phyloP scores from a whole-genome alignment of 257 asterid species.

The Scutellaria baicalensis region DNA sequence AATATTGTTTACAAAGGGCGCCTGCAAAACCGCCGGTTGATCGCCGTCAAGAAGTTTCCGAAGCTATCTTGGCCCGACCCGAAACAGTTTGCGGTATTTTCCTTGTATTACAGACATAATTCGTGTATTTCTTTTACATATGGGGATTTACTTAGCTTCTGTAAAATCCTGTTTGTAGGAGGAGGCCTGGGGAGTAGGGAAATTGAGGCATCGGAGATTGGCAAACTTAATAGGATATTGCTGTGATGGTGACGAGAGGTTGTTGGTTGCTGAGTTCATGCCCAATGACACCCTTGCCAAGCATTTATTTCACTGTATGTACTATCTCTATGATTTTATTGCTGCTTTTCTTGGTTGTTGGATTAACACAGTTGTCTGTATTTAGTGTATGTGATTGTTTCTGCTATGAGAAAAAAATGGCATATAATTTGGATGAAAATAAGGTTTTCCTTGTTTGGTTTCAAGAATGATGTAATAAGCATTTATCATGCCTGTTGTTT shows the following conservation, averaged over 20 bases:
- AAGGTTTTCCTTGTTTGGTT: background rate
- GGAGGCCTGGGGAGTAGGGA: slow-evolving; percentile 64
- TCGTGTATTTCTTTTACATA: background rate
- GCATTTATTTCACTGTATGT: slow-evolving; percentile 64
- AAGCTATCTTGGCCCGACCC: slow-evolving; percentile 75
- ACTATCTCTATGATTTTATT: background rate
- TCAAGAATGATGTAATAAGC: background rate
- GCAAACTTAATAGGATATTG: slow-evolving; percentile 68
- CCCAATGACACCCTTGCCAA: slow-evolving; percentile 67
- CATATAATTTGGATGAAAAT: background rate
- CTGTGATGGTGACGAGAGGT: slow-evolving; percentile 75
- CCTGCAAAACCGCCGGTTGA: slow-evolving; percentile 50
- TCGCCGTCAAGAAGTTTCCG: slow-evolving; percentile 63
- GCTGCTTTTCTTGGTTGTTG: background rate
- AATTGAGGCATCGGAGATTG: slow-evolving; percentile 47
- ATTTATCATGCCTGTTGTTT: background rate
- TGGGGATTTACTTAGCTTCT: background rate
- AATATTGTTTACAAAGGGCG: slow-evolving; percentile 66
- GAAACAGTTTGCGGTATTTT: slow-evolving; percentile 59
- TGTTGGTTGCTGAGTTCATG: slow-evolving; percentile 68
- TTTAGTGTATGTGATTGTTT: background rate
- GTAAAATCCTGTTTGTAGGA: slow-evolving; percentile 28
- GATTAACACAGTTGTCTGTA: background rate
- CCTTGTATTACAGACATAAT: background rate
- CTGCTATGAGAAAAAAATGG: background rate